phyloP scores from a whole-genome alignment of 2,329 filamentous ascomycete species.

The Fusarium vanettenii region DNA sequence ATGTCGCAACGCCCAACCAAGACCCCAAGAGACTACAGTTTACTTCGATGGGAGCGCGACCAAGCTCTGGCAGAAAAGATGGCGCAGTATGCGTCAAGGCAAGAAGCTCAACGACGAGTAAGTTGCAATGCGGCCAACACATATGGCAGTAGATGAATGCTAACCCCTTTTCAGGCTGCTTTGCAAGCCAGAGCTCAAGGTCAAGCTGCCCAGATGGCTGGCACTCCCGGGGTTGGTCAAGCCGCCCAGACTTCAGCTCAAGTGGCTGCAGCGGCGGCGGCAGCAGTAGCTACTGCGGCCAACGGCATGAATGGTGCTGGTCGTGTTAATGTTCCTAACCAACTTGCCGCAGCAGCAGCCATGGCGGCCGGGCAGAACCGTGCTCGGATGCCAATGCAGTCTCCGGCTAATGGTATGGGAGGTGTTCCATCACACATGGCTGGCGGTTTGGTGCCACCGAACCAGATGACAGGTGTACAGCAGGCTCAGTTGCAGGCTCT shows the following conservation, averaged over 20 bases:
- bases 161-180: constrained; percentile 51
- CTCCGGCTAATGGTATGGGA: constrained; percentile 63
- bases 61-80: constrained; percentile 72
- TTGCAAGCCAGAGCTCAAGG: constrained; percentile 60
- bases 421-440: constrained; percentile 61
- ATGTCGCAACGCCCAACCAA: constrained; percentile 67
- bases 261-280: constrained; percentile 39
- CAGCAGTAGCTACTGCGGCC: constrained; percentile 40
- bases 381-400: constrained; percentile 66
- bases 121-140: constrained; percentile 39
- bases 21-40: constrained; percentile 91
- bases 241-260: constrained; percentile 45
- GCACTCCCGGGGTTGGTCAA: constrained; percentile 52
- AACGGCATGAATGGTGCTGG: constrained; percentile 44
- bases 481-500: constrained; percentile 76
- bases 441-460: constrained; percentile 63
- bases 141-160: constrained; percentile 29
- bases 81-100: constrained; percentile 66
- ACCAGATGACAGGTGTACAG: constrained; percentile 73
- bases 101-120: constrained; percentile 69
- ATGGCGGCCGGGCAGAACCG: constrained; percentile 58
- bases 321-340: constrained; percentile 58
- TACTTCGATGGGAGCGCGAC: constrained; percentile 88
- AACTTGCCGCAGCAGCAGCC: constrained; percentile 57
- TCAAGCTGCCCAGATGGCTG: constrained; percentile 59